These are phyloP conservation scores for Allium cepa DNA, from an alignment of 106 monocot species.

Conservation along the genomic window DNA sequence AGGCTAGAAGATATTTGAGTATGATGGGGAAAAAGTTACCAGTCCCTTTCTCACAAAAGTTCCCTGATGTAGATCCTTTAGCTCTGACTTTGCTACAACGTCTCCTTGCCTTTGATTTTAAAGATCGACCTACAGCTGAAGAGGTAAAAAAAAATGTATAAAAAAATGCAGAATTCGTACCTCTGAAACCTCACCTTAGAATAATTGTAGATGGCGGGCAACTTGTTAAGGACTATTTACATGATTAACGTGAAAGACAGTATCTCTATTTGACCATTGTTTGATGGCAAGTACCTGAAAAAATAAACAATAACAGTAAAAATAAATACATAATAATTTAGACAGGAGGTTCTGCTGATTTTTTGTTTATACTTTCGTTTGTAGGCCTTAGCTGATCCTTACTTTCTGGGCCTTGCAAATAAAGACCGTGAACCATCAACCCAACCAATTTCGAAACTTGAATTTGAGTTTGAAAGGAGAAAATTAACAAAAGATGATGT, in stretches of 20 bases:
- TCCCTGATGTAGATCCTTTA: conserved; percentile 46
- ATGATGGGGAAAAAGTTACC: conserved; percentile 55
- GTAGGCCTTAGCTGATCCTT: conserved; percentile 46
- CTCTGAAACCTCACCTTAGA: not conserved
- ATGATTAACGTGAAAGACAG: not conserved
- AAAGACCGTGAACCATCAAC: conserved; percentile 50
- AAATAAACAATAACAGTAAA: too few relatives aligned
- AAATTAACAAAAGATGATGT: conserved; percentile 51
- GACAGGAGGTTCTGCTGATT: conserved; percentile 6
- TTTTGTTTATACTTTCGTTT: not conserved
- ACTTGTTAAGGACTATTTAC: not conserved
- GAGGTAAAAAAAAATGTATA: conserved; percentile 23
- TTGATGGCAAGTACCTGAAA: not conserved
- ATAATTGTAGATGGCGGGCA: too few relatives aligned
- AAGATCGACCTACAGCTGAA: conserved; percentile 63
- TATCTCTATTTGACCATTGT: not conserved
- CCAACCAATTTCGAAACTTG: conserved; percentile 42
- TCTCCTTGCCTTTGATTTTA: conserved; percentile 64
- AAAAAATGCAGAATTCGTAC: not conserved
- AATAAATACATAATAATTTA: not conserved
- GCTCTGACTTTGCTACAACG: conserved; percentile 49
- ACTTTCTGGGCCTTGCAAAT: conserved; percentile 37
- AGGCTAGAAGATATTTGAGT: conserved; percentile 56
- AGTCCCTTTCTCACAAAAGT: conserved; percentile 48
- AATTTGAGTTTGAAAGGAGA: conserved; percentile 49